Percentiles rank a stretch among this genome's conserved stretches.
Evolutionary conservation across 164 flowering plant species (phyloP).

Genomic region (Aristolochia fimbriata): DNA sequence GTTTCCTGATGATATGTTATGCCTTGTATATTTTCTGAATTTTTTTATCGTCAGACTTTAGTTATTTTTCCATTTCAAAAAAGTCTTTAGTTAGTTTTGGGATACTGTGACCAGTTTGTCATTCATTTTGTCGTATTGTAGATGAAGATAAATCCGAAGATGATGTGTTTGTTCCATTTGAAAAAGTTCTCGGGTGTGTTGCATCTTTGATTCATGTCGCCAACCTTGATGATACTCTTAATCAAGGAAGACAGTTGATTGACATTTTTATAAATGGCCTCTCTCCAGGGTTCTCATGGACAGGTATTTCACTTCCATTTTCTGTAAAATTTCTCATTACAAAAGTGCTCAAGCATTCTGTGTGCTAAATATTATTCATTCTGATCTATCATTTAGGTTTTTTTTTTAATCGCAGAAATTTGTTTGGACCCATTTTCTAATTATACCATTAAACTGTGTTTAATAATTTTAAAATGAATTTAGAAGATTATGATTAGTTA

Average conservation of each 20-base stretch:
- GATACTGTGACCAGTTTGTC: background rate
- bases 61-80: too few species aligned
- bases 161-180: slow-evolving; percentile 38
- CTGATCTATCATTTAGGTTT: background rate
- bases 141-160: slow-evolving; percentile 36
- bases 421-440: too few species aligned
- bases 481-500: too few species aligned
- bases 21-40: too few species aligned
- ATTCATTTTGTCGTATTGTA: slow-evolving; percentile 10
- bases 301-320: slow-evolving; percentile 34
- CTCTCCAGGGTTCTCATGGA: slow-evolving; percentile 58
- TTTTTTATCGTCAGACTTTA: too few species aligned
- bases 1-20: too few species aligned
- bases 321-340: too few species aligned
- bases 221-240: slow-evolving; percentile 37
- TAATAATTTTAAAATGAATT: too few species aligned
- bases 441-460: too few species aligned
- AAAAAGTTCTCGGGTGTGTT: slow-evolving; percentile 58
- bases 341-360: too few species aligned
- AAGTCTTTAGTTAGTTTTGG: background rate
- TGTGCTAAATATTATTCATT: background rate
- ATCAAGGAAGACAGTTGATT: slow-evolving; percentile 46
- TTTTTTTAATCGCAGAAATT: background rate
- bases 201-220: slow-evolving; percentile 61
- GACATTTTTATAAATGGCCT: slow-evolving; percentile 32